phyloP scores from a whole-genome alignment of 1,284 basidiomycete genomes.

The Coniophora puteana region DNA sequence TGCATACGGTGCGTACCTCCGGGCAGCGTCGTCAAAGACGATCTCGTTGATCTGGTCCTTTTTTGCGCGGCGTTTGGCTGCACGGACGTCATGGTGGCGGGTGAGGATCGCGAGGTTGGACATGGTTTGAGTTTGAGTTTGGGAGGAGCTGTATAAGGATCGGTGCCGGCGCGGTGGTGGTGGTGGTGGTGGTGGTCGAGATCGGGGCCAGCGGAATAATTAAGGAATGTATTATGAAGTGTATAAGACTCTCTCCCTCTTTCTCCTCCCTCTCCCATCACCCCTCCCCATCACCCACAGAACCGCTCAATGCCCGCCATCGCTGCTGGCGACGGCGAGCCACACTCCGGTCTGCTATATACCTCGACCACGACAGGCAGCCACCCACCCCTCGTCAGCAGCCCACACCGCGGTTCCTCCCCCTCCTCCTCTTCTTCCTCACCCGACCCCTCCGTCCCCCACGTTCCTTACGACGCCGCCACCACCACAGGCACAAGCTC shows the following conservation, averaged over 20 bases:
- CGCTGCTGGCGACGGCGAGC: constrained; percentile 11
- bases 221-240: constrained; percentile 11
- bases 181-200: constrained; percentile 24
- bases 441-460: constrained; percentile 17
- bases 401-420: too few species aligned
- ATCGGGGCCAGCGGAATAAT: constrained; percentile 8
- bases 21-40: constrained; percentile 73
- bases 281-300: constrained; percentile 3
- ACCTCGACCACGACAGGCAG: constrained; percentile 4
- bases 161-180: constrained; percentile 7
- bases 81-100: constrained; percentile 52
- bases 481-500: constrained; percentile 5
- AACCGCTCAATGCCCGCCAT: constrained; percentile 25
- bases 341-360: neutral
- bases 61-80: constrained; percentile 57
- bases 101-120: constrained; percentile 59
- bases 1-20: constrained; percentile 46
- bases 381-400: too few species aligned
- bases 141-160: neutral
- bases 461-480: constrained; percentile 30
- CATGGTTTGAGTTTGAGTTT: neutral
- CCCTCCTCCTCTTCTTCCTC: too few species aligned
- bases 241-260: constrained; percentile 10
- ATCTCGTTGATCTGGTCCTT: constrained; percentile 63
- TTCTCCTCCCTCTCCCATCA: constrained; percentile 7